Evolutionary conservation across 2,329 filamentous ascomycete genomes (phyloP), one percentile per base, ranked within the genome.

Genomic region (Nothopassalora personata): DNA sequence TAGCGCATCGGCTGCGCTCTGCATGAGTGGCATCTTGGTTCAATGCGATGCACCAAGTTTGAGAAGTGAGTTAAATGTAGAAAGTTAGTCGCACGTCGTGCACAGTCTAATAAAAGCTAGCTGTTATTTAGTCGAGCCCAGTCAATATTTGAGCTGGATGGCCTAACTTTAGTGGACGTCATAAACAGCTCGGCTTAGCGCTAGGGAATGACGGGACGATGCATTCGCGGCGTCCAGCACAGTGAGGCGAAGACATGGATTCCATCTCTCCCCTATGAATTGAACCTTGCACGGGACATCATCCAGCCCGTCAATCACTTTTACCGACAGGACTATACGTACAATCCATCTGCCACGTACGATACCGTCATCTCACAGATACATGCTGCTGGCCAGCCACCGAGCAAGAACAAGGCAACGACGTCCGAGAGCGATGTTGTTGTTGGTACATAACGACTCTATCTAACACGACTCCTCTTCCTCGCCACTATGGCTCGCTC

Each of bases 1-100:
- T 23, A 95, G 85, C 23, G 88, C 90, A 72, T 94, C 89, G 76
- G 91, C 87, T 62, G 87, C 82, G 72, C 84, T 83, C 63, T 83
- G 83, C 62, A 87, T 85, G 60, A 88, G 80, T 62, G 87, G 82
- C 86, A 90, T 89, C 63, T 53, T 62, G 57, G 27, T 49, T 13
- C 28, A 10, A 49, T 28, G 15, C 39, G n/a, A 3, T 28, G 3
- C 13, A 4, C 13, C 9, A 27, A 30, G 23, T 49, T 4, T 30
- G 46, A 49, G 23, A 49, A 49, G 46, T 30, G 28, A 49, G 19
- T 28, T 49, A 4, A n/a, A 28, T 15, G 23, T 23, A 23, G 23
- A 23, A 23, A 23, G 23, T 23, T 23, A 23, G 23, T 2, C 23
- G 23, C 23, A 23, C 23, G 23, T 23, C 23, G 23, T 1, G 23